Evolutionary conservation across 2,329 filamentous ascomycete species (phyloP).

Genomic region (Penicillium italicum): DNA sequence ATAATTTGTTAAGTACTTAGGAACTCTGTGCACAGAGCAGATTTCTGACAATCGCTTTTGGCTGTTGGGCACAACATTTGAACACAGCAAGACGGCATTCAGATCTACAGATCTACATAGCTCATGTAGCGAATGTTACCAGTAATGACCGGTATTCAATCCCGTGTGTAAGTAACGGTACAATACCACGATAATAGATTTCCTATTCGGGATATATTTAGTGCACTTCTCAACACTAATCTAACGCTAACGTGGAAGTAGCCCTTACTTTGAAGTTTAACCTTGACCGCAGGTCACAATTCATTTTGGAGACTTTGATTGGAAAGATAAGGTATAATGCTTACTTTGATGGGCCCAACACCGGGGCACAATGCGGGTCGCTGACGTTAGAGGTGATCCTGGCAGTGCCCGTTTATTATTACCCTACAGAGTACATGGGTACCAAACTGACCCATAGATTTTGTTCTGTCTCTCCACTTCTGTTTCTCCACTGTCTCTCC

Average conservation of each 20-base stretch:
- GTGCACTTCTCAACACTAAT: neutral
- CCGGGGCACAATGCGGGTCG: neutral
- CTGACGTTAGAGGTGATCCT: neutral
- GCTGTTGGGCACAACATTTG: neutral
- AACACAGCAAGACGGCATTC: neutral
- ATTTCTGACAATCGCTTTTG: neutral
- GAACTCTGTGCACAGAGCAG: neutral
- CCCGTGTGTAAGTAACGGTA: neutral
- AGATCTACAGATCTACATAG: neutral
- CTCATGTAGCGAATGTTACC: neutral
- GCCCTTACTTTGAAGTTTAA: neutral
- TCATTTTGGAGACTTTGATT: neutral
- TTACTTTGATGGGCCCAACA: neutral
- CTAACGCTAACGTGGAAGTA: neutral
- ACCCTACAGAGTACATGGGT: neutral
- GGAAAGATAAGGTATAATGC: constrained; percentile 3
- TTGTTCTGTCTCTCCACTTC: neutral
- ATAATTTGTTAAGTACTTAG: too few species aligned
- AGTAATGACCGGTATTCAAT: neutral
- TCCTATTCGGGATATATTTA: neutral
- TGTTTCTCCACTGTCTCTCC: constrained; percentile 4
- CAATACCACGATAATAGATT: neutral
- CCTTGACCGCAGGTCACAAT: neutral
- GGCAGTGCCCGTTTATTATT: neutral
- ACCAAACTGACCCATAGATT: neutral